Evolutionary conservation across 352 stramenopile genomes (phyloP).

Genomic region (Blastocystis sp.): DNA sequence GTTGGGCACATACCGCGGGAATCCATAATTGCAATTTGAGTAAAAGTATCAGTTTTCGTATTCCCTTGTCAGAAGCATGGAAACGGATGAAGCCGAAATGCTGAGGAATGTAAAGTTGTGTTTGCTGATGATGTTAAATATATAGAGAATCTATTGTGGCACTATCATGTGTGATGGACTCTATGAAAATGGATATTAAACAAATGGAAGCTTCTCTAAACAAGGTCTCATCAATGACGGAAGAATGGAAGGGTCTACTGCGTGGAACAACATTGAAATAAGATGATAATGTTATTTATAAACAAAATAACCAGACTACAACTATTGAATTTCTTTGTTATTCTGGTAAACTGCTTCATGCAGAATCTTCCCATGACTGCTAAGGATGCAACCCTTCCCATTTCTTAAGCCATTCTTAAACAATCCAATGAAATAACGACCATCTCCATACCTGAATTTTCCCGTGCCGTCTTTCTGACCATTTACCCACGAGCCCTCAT

Average conservation of each 20-base stretch:
- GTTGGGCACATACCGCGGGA: too few species aligned
- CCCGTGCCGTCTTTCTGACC: slow-evolving; percentile 52
- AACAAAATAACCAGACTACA: not conserved
- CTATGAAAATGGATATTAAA: slow-evolving; percentile 24
- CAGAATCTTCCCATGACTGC: slow-evolving; percentile 24
- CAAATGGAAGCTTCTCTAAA: slow-evolving; percentile 19
- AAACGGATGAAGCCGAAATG: not conserved
- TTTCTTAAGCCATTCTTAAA: slow-evolving; percentile 42
- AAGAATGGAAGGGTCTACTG: slow-evolving; percentile 16
- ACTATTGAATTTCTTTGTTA: not conserved
- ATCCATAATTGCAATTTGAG: too few species aligned
- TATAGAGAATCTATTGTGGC: slow-evolving; percentile 29
- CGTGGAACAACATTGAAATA: not conserved
- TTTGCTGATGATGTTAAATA: not conserved
- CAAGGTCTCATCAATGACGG: not conserved
- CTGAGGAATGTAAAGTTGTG: slow-evolving; percentile 1
- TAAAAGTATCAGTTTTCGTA: not conserved
- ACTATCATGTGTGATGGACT: slow-evolving; percentile 13
- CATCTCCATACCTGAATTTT: slow-evolving; percentile 32
- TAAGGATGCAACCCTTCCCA: slow-evolving; percentile 32
- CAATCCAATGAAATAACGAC: not conserved
- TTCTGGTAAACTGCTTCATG: slow-evolving; percentile 9
- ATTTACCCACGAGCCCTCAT: slow-evolving; percentile 52
- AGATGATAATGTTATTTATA: not conserved
- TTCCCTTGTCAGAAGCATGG: not conserved